Evolutionary conservation across 306 rosid species (phyloP).

Genomic region (Citrullus colocynthis): DNA sequence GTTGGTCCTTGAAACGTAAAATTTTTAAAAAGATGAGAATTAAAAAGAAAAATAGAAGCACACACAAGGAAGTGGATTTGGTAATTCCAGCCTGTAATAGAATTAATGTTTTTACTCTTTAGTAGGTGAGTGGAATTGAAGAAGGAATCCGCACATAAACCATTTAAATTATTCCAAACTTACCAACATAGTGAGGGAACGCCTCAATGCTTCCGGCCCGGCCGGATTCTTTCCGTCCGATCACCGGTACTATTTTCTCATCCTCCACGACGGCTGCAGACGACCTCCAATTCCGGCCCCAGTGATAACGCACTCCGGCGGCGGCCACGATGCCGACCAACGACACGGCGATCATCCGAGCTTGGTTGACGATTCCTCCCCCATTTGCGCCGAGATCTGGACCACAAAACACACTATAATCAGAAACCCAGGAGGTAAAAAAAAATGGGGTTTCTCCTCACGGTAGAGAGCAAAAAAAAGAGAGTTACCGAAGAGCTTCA

Average conservation of each 20-base stretch:
- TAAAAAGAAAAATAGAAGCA: no score
- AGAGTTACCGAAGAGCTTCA: neutral
- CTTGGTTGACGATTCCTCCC: neutral
- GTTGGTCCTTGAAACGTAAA: no score
- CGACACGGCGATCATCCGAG: constrained; percentile 6
- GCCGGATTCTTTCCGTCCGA: constrained; percentile 37
- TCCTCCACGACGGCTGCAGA: neutral
- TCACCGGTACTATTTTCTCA: constrained; percentile 20
- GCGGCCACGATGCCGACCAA: constrained; percentile 32
- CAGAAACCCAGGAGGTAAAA: neutral
- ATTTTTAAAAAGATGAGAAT: no score
- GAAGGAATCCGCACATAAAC: no score
- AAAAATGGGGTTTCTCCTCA: neutral
- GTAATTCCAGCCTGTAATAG: no score
- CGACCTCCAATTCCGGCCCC: constrained; percentile 1
- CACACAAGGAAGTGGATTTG: no score
- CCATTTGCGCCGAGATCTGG: neutral
- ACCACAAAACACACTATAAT: neutral
- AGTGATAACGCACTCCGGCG: constrained; percentile 3
- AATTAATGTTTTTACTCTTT: no score
- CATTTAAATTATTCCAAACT: neutral
- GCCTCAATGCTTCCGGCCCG: constrained; percentile 40
- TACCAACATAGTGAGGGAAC: constrained; percentile 70
- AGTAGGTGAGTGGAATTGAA: no score
- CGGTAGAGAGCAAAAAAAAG: neutral